Base-by-base conservation (phyloP, 2,329 filamentous ascomycete species). In the Cladosporium sp. region DNA sequence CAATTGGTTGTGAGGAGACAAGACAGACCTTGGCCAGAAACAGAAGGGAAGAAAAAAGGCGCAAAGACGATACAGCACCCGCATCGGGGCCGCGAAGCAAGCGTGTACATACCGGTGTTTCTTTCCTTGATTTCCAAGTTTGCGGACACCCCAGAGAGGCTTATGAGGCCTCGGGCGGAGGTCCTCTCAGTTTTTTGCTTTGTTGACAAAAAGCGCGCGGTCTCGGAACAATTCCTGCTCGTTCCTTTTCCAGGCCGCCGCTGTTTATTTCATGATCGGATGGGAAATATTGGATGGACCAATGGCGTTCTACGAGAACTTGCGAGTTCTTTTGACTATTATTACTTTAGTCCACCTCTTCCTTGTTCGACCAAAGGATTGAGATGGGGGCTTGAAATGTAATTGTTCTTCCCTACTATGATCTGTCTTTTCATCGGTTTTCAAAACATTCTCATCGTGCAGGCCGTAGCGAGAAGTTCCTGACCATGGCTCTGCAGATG, bases 81-180 rank as follows among this genome's bases (percentile, higher is more conserved):
- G 37, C 31, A 50, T 40, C 28, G 48, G 48, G 48, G 43, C 22
- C 32, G 48, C 48, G 40, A 50, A 50, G 40, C 22, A 50, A 50
- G 40, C 40, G 40, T 50, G 42, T 50, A 43, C 16, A 43, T 50
- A 50, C 14, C 16, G 22, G 35, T 38, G 35, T 38, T n/a, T 38
- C 13, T 14, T 13, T 38, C 35, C 35, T 13, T 14, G 35, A 38
- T 13, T 28, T 28, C 22, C 16, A 18, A 18, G 16, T 18, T 18
- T 28, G 5, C 5, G 7, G 22, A 28, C 22, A 28, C 22, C 22
- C 22, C 22, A 28, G 22, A 28, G 22, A 9, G 38, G 14, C 38
- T 41, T 41, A 14, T n/a, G 11, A 41, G 38, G 14, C 38, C 16
- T 41, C 16, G 4, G 38, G 40, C 19, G 14, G 18, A 28, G 22